Conservation (phyloP, 208 protist species). For the Jaenimonas drosophilae region DNA sequence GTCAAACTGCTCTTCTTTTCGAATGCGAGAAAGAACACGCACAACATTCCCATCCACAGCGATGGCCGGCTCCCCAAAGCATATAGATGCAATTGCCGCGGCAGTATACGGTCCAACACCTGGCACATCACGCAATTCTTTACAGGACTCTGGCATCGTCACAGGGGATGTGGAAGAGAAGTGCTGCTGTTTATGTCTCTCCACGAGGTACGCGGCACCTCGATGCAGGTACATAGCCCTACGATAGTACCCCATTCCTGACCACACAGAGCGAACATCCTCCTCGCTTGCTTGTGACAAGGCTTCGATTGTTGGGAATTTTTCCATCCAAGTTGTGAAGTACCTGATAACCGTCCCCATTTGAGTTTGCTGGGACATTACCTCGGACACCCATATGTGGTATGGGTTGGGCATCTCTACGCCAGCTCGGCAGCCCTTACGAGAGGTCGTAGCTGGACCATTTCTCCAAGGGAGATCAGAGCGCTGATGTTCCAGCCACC, state of each 20-base stretch:
- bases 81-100: conserved; percentile 88
- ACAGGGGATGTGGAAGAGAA: conserved; percentile 2
- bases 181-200: conserved; percentile 15
- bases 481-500: too few species aligned
- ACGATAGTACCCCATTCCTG: conserved; percentile 92
- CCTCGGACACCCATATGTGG: conserved; percentile 90
- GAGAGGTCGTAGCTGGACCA: too few species aligned
- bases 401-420: conserved; percentile 84
- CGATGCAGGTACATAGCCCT: conserved; percentile 78
- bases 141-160: conserved; percentile 21
- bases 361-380: conserved; percentile 94
- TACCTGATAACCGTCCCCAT: conserved; percentile 89
- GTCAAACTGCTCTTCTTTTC: conserved; percentile 59
- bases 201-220: conserved; percentile 75
- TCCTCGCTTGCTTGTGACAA: conserved; percentile 74
- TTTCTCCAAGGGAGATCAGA: too few species aligned
- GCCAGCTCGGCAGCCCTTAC: too few species aligned
- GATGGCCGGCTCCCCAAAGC: conserved; percentile 55
- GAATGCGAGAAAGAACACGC: conserved; percentile 83
- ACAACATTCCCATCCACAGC: conserved; percentile 91
- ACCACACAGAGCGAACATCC: conserved; percentile 82
- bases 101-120: conserved; percentile 92
- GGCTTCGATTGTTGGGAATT: conserved; percentile 71
- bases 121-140: conserved; percentile 62
- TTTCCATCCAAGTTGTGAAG: conserved; percentile 78